Percentiles rank a stretch among this genome's conserved stretches.
Conservation (phyloP, 2,329 filamentous ascomycete genomes). For the Chaetoscypha palmicola region DNA sequence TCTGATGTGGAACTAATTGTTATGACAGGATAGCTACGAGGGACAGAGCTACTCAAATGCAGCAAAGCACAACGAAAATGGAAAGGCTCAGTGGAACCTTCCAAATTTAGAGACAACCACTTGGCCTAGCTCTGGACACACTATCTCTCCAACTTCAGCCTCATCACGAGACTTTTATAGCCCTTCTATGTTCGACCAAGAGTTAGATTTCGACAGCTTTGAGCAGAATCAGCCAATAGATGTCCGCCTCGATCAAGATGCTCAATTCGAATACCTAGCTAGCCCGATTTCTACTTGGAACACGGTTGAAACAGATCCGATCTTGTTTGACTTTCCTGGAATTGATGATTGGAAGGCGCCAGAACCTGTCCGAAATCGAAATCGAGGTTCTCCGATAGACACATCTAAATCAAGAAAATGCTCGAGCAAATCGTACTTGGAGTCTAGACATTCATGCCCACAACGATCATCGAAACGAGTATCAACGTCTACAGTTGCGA, state of each 20-base stretch:
- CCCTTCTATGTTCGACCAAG: not conserved
- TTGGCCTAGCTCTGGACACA: not conserved
- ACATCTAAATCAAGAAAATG: no score
- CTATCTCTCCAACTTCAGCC: not conserved
- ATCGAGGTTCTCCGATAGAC: no score
- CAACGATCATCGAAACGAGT: not conserved
- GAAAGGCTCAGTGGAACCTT: not conserved
- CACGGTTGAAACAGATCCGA: not conserved
- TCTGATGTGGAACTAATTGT: no score
- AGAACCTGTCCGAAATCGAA: no score
- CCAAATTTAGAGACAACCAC: not conserved
- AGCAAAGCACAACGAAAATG: not conserved
- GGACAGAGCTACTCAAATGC: not conserved
- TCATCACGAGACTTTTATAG: conserved; percentile 2
- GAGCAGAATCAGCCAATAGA: no score
- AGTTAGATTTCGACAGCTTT: not conserved
- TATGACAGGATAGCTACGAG: not conserved
- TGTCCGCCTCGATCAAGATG: no score
- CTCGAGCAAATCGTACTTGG: not conserved
- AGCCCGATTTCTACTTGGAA: not conserved
- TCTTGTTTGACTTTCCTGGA: not conserved
- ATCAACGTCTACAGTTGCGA: not conserved
- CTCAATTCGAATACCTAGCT: no score
- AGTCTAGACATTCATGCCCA: not conserved
- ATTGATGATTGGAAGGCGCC: not conserved